A percentile compares a stretch with the other conserved stretches of the same genome.
Evolutionary conservation across 345 rosid genomes (phyloP).

Genomic region (Litchi chinensis): DNA sequence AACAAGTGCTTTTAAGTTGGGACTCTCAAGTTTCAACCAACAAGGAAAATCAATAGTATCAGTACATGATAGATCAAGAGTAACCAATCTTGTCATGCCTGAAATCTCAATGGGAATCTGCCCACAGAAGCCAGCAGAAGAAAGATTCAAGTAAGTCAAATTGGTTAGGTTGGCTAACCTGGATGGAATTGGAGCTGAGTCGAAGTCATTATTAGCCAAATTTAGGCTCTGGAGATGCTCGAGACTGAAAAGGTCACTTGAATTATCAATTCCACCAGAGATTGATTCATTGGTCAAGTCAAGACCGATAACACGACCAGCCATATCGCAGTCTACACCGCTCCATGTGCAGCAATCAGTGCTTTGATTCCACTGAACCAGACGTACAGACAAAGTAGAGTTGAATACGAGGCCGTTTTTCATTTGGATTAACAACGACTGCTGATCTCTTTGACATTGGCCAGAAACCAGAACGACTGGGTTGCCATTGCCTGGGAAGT

Average conservation of each 20-base stretch:
- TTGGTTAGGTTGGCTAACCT: too few relatives aligned
- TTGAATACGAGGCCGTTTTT: not conserved
- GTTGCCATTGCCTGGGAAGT: not conserved
- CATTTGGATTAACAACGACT: not conserved
- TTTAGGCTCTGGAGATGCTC: conserved; percentile 11
- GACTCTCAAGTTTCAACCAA: conserved; percentile 32
- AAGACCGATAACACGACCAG: conserved; percentile 26
- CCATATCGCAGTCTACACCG: not conserved
- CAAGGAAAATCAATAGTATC: too few relatives aligned
- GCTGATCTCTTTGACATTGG: conserved; percentile 21
- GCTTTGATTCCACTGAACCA: conserved; percentile 5
- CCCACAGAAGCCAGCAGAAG: not conserved
- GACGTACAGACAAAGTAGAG: not conserved
- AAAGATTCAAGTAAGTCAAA: conserved; percentile 14
- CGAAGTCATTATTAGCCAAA: conserved; percentile 23
- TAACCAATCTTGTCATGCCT: conserved; percentile 35
- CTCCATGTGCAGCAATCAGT: conserved; percentile 21
- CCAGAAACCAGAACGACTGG: conserved; percentile 5
- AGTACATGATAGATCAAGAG: conserved; percentile 43
- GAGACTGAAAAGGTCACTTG: too few relatives aligned
- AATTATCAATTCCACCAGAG: too few relatives aligned
- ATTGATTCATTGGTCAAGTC: conserved; percentile 32
- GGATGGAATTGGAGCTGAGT: not conserved
- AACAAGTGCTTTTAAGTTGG: conserved; percentile 30
- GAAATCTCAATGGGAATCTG: conserved; percentile 42